Base-by-base conservation (phyloP, 2,329 filamentous ascomycete genomes). In the Passalora sequoiae region DNA sequence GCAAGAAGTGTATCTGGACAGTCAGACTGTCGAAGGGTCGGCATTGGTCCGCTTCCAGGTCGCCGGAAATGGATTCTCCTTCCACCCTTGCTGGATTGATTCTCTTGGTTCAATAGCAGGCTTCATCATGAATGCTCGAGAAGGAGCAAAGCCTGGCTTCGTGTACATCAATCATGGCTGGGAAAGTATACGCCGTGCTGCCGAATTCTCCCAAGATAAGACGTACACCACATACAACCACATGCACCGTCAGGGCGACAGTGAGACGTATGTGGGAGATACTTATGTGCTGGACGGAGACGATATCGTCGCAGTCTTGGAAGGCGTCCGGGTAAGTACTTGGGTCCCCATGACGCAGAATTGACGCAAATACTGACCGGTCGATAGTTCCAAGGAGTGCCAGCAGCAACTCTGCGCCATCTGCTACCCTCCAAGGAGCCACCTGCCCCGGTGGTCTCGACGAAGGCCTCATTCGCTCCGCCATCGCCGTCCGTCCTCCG, bases 21-120 rank as follows among this genome's bases (percentile, higher is more conserved):
- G 17, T 61, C 6, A 27, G 6, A 12, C 24, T 27, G 63, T 38
- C 61, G 69, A 60, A 49, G 65, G 10, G 53, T 56, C 28, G 58
- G 64, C 29, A n/a, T 33, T 31, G 19, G 51, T 47, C 36, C 15
- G 29, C 38, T 27, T 27, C 24, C 24, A 27, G 24, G 24, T 27
- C 24, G 12, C 6, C 24, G 24, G 12, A 7, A 7, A 6, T 31
- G 29, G 29, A 6, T 9, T 31, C 6, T 15, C 6, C 6, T 51
- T 48, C 37, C 38, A 24, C 24, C 53, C 53, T 4, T 60, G 63
- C 51, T 62, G 56, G 41, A 68, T 67, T 27, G 66, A 69, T 54
- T 62, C 61, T 35, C 52, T 63, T 7, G 57, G 58, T 17, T 62
- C 66, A 35, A 43, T 66, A 3, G 61, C 24, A n/a, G 44, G 44